Base-by-base conservation (phyloP, 371 early-diverging fungal species). In the Enteropsectra breve region DNA sequence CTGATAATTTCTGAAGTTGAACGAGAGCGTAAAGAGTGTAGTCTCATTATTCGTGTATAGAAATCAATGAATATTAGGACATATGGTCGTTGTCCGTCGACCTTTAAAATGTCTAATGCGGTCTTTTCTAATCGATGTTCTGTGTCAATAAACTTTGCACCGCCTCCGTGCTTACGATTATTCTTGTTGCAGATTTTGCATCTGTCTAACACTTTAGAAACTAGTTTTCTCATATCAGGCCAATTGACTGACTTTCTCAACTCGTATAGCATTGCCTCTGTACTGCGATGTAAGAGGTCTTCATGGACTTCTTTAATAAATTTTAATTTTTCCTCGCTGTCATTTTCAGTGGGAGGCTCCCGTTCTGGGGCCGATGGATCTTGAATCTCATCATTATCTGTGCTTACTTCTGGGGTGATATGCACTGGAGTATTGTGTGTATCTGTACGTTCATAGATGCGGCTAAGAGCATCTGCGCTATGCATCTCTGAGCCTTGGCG, bases 381-480 rank as follows among this genome's bases (percentile, higher is more conserved):
- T n/a, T n/a, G n/a, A n/a, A n/a, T n/a, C n/a, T n/a, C n/a, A n/a
- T n/a, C n/a, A n/a, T n/a, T n/a, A n/a, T n/a, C n/a, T n/a, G n/a
- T n/a, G n/a, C n/a, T n/a, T n/a, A n/a, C n/a, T n/a, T n/a, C n/a
- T n/a, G n/a, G n/a, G n/a, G n/a, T n/a, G n/a, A 21, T 33, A 24
- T 2, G 26, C 34, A 28, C 24, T 24, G 21, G 21, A 15, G 15
- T 43, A 15, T 43, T 15, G 15, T 43, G 43, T 21, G 15, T 43
- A 15, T 43, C 43, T 43, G 15, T 43, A 15, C 43, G 15, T 43
- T 43, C 43, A 21, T 52, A 59, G 11, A 54, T 29, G 30, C 69
- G 49, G 50, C 70, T 73, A 29, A 73, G 26, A 13, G 65, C n/a
- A 62, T 73, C 70, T 28, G 71, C 56, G 1, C 24, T 46, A 18